Conservation (phyloP, 306 rosid species). For the Neltuma alba region DNA sequence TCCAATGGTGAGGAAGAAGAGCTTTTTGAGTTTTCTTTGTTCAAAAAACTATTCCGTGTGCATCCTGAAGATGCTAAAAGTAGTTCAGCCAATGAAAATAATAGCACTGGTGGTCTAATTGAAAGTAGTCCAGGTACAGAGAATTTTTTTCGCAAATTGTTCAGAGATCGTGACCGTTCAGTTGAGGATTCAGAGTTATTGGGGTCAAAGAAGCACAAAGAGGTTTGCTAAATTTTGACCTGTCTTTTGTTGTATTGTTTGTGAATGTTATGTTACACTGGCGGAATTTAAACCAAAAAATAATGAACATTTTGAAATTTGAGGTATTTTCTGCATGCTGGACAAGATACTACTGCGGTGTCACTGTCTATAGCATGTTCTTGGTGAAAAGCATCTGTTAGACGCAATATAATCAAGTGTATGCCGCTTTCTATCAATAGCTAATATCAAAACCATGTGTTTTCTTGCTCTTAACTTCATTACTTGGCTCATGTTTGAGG, state of each 20-base stretch:
- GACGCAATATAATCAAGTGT: neutral
- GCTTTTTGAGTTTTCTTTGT: constrained; percentile 75
- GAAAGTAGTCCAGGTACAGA: constrained; percentile 94
- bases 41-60: constrained; percentile 84
- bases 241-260: constrained; percentile 23
- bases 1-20: constrained; percentile 78
- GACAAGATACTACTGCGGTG: neutral
- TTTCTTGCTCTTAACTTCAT: neutral
- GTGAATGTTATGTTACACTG: neutral
- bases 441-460: neutral
- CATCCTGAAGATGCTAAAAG: constrained; percentile 85
- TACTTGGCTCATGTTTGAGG: neutral
- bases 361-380: neutral
- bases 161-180: constrained; percentile 85
- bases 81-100: constrained; percentile 57
- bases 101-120: constrained; percentile 44
- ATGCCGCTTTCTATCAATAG: neutral
- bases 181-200: constrained; percentile 89
- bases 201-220: constrained; percentile 78
- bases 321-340: neutral
- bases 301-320: neutral
- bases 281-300: constrained; percentile 13
- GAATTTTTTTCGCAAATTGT: constrained; percentile 85
- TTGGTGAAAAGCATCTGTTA: neutral
- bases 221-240: constrained; percentile 52